phyloP scores from a whole-genome alignment of 2,329 filamentous ascomycete genomes.

The Aspergillus tanneri region DNA sequence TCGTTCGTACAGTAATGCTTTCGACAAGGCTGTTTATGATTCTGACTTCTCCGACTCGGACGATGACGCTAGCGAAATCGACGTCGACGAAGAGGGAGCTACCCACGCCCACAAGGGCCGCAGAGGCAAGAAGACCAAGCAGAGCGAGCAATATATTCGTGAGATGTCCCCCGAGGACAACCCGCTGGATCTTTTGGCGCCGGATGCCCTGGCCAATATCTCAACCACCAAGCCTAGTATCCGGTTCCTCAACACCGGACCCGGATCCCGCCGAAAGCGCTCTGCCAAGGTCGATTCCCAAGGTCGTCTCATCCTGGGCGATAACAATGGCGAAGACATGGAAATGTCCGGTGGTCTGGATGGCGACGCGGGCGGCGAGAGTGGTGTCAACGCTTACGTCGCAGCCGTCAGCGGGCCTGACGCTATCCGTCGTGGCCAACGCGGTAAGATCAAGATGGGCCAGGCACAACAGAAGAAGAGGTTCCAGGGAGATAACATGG shows the following conservation, averaged over 20 bases:
- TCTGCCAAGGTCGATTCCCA: slow-evolving; percentile 45
- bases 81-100: slow-evolving; percentile 38
- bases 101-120: slow-evolving; percentile 35
- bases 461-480: slow-evolving; percentile 41
- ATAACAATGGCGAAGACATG: slow-evolving; percentile 36
- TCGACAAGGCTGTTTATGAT: slow-evolving; percentile 58
- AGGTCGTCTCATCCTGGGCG: slow-evolving; percentile 46
- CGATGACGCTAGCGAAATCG: slow-evolving; percentile 53
- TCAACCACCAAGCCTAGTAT: slow-evolving; percentile 77
- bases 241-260: slow-evolving; percentile 43
- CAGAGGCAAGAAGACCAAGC: slow-evolving; percentile 50
- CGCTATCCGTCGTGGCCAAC: slow-evolving; percentile 57
- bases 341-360: slow-evolving; percentile 50
- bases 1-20: slow-evolving; percentile 20
- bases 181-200: slow-evolving; percentile 88
- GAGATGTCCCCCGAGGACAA: slow-evolving; percentile 80
- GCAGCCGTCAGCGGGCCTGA: slow-evolving; percentile 61
- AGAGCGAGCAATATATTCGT: slow-evolving; percentile 72
- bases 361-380: slow-evolving; percentile 24
- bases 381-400: slow-evolving; percentile 60
- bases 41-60: slow-evolving; percentile 89
- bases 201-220: slow-evolving; percentile 85
- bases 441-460: slow-evolving; percentile 61
- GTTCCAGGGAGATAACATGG: slow-evolving; percentile 44
- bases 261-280: slow-evolving; percentile 40